phyloP scores from a whole-genome alignment of 1,139 yeast species.

The Sugiyamaella sp. region DNA sequence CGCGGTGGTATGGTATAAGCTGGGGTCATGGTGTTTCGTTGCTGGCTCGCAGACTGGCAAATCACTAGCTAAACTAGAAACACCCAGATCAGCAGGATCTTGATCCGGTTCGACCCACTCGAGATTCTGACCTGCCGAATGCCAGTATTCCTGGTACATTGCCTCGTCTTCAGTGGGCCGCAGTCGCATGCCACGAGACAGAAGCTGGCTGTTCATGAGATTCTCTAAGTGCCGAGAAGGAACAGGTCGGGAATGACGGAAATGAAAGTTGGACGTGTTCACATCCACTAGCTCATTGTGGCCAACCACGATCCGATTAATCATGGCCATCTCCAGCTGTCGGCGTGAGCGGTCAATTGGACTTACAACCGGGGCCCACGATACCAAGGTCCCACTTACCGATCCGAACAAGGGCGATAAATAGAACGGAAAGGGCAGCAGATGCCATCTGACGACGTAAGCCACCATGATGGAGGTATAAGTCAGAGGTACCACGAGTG shows the following conservation, averaged over 20 bases:
- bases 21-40: too few relatives aligned
- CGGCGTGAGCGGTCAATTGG: conserved; percentile 20
- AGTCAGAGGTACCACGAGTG: conserved; percentile 8
- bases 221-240: conserved; percentile 8
- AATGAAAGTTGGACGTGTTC: conserved; percentile 30
- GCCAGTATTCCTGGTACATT: conserved; percentile 75
- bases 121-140: conserved; percentile 72
- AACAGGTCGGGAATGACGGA: conserved; percentile 14
- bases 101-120: conserved; percentile 83
- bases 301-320: conserved; percentile 28
- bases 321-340: conserved; percentile 25
- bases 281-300: conserved; percentile 29
- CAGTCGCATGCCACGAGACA: conserved; percentile 43
- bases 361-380: conserved; percentile 21
- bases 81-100: conserved; percentile 50
- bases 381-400: conserved; percentile 12
- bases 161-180: conserved; percentile 68
- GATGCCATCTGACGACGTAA: conserved; percentile 10
- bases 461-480: conserved; percentile 7
- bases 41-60: too few relatives aligned
- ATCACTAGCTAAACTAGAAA: too few relatives aligned
- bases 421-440: conserved; percentile 5
- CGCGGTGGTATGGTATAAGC: too few relatives aligned
- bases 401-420: conserved; percentile 10
- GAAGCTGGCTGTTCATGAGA: conserved; percentile 16